A percentile compares a stretch with the other conserved stretches of the same genome.
phyloP scores from a whole-genome alignment of 2,329 filamentous ascomycete genomes.

The Fusarium vanettenii region DNA sequence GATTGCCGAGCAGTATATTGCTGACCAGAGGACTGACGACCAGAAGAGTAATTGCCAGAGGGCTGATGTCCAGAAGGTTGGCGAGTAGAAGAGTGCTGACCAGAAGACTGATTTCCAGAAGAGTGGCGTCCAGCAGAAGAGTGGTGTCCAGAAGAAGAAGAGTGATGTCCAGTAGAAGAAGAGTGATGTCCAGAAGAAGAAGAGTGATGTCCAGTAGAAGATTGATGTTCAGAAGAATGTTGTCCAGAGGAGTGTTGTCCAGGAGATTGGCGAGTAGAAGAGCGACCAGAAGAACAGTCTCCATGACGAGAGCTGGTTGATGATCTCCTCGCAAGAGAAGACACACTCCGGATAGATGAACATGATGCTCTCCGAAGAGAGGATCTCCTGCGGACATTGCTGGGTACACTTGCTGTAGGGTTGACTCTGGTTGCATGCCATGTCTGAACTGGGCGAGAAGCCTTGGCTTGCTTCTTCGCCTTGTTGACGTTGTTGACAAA shows the following conservation, averaged over 20 bases:
- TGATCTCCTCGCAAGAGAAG: not conserved
- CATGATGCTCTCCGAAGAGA: not conserved
- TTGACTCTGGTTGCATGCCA: not conserved
- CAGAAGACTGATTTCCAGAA: not conserved
- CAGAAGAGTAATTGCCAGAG: not conserved
- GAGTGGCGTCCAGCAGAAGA: not conserved
- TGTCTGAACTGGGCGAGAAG: not conserved
- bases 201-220: not conserved
- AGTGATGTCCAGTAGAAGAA: not conserved
- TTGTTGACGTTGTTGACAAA: not conserved
- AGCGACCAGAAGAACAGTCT: not conserved
- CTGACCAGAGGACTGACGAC: not conserved
- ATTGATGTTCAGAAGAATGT: not conserved
- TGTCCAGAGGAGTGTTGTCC: not conserved
- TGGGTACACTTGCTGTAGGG: not conserved
- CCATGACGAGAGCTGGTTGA: not conserved
- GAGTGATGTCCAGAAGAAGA: not conserved
- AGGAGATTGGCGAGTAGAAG: not conserved
- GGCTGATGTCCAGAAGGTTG: too few relatives aligned
- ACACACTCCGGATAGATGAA: not conserved
- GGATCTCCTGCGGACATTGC: not conserved
- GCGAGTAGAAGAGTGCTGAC: not conserved
- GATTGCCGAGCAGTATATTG: not conserved
- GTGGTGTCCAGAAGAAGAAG: not conserved
- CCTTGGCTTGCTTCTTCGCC: not conserved